phyloP scores from a whole-genome alignment of 225 moss, liverwort and hornwort species.

The Takakia lepidozioides region DNA sequence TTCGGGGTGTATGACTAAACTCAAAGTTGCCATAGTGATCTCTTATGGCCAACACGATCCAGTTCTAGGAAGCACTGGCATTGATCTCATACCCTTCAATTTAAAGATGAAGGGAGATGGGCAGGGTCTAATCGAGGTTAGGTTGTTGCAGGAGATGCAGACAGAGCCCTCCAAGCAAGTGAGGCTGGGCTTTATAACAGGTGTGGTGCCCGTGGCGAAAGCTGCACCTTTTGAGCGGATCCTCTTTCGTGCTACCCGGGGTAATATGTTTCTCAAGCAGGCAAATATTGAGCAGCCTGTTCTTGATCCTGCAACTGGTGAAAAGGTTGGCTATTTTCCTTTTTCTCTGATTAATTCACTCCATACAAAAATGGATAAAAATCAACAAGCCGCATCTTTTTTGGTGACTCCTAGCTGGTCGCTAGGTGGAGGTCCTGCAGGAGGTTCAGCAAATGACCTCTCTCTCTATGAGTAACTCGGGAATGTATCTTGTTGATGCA shows the following conservation, averaged over 20 bases:
- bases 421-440: too few species aligned
- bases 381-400: too few species aligned
- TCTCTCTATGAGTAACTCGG: neutral
- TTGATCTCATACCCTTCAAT: too few species aligned
- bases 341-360: too few species aligned
- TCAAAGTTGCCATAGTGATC: too few species aligned
- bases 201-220: constrained; percentile 66
- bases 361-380: neutral
- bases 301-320: constrained; percentile 68
- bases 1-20: too few species aligned
- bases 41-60: too few species aligned
- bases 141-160: constrained; percentile 71
- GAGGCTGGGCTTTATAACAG: constrained; percentile 64
- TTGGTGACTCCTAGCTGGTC: too few species aligned
- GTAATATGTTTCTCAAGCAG: constrained; percentile 87
- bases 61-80: too few species aligned
- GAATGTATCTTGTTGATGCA: constrained; percentile 6
- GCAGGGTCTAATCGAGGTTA: too few species aligned
- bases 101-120: too few species aligned
- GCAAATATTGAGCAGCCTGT: constrained; percentile 60
- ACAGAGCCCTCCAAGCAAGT: constrained; percentile 54
- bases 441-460: too few species aligned
- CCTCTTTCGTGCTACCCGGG: constrained; percentile 89
- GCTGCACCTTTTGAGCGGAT: constrained; percentile 78
- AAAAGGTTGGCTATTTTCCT: constrained; percentile 43